These are phyloP conservation scores for Pseudonectria buxi DNA, from an alignment of 2,329 filamentous ascomycete genomes.

Conservation along the genomic window DNA sequence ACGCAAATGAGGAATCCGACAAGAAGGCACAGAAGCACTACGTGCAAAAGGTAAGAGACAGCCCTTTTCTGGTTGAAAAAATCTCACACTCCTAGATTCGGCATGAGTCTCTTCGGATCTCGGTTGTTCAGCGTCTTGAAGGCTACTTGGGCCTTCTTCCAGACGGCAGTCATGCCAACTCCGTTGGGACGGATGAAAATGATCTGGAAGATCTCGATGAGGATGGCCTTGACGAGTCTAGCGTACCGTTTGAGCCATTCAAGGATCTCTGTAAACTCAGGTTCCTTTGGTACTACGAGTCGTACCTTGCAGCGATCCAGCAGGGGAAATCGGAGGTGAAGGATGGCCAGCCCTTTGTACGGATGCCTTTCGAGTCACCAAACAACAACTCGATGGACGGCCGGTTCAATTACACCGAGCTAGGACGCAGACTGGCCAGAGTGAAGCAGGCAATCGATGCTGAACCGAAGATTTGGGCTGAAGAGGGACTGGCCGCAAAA, in stretches of 20 bases:
- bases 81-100: conserved; percentile 55
- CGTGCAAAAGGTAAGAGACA: conserved; percentile 59
- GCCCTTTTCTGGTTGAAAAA: neutral
- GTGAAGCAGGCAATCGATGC: conserved; percentile 65
- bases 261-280: conserved; percentile 83
- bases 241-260: conserved; percentile 72
- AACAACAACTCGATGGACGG: conserved; percentile 79
- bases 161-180: conserved; percentile 34
- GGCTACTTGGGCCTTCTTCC: conserved; percentile 61
- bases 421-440: conserved; percentile 60
- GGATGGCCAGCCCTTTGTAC: conserved; percentile 58
- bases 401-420: conserved; percentile 69
- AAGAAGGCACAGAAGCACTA: conserved; percentile 70
- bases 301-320: conserved; percentile 67
- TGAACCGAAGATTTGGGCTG: conserved; percentile 66
- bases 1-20: conserved; percentile 59
- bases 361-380: conserved; percentile 74
- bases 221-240: conserved; percentile 48
- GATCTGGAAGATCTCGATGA: conserved; percentile 38
- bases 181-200: conserved; percentile 12
- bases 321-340: conserved; percentile 57
- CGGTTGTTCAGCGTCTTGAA: conserved; percentile 81
- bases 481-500: conserved; percentile 57
- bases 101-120: conserved; percentile 82
- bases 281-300: conserved; percentile 94